These are phyloP conservation scores for Cystobasidium pallidum DNA, from an alignment of 1,284 basidiomycete genomes.

Conservation along the genomic window DNA sequence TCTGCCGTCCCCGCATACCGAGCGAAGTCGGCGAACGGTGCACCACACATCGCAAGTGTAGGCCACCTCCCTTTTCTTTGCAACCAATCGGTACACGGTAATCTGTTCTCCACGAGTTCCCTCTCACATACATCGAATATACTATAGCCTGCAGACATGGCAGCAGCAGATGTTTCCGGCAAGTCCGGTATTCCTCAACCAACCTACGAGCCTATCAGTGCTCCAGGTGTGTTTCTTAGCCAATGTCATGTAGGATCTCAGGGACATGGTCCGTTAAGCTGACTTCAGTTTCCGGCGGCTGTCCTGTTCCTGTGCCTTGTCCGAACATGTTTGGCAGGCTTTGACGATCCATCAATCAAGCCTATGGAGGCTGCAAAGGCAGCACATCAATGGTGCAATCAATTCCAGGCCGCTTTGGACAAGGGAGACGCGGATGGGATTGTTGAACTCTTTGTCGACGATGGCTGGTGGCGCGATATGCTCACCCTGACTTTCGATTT, in stretches of 20 bases:
- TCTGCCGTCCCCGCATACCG: constrained; percentile 9
- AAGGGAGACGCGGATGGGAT: constrained; percentile 56
- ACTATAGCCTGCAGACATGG: too few species aligned
- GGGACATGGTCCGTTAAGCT: background rate
- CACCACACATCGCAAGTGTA: constrained; percentile 1
- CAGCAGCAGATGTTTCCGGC: constrained; percentile 43
- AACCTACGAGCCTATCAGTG: constrained; percentile 40
- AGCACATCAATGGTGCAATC: constrained; percentile 61
- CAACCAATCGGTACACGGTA: background rate
- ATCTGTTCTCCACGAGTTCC: too few species aligned
- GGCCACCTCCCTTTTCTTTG: background rate
- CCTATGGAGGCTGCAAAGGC: constrained; percentile 51
- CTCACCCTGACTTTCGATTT: constrained; percentile 48
- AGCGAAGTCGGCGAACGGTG: background rate
- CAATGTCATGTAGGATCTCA: background rate
- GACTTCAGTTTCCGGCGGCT: background rate
- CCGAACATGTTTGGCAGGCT: constrained; percentile 28
- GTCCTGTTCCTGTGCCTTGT: background rate
- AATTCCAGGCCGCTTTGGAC: constrained; percentile 58
- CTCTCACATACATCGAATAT: too few species aligned
- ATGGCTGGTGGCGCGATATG: constrained; percentile 53
- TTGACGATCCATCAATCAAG: constrained; percentile 29
- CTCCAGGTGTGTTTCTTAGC: constrained; percentile 18
- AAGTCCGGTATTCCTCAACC: constrained; percentile 45
- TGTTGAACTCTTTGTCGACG: constrained; percentile 46